Base-by-base conservation (phyloP, 805 yeast species). In the Millerozyma acaciae region DNA sequence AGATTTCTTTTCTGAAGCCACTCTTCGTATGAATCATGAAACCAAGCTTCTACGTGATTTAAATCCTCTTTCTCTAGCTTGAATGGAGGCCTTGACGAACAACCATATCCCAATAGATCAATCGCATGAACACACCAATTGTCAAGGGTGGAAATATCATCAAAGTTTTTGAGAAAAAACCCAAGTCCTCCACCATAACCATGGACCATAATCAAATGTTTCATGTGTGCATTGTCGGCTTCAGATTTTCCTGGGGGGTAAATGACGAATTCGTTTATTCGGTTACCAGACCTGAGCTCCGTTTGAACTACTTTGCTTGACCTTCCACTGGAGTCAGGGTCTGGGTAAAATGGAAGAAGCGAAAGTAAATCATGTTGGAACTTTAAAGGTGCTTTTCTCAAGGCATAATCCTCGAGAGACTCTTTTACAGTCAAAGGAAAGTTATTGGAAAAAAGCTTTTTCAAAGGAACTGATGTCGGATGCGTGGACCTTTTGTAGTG, bases 31-130 rank as follows among this genome's bases (percentile, higher is more conserved):
- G 90, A 73, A 30, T 80, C 77, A 32, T 76, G 74, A 48, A 82
- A 83, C 73, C 79, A 78, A 13, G 57, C 50, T 47, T 81, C 88
- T 8, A 81, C 76, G 30, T 64, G 63, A 4, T 57, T 45, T 26
- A 77, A 66, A 23, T 71, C 62, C 4, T 61, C 62, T n/a, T 51
- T 53, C 9, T 45, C 43, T n/a, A 51, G 42, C 22, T 72, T 70
- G 51, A 84, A 86, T 30, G 68, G 64, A 1, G 94, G 94, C 42
- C 97, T 70, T 2, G 95, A 76, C 1, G 95, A 84, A 37, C 85
- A 78, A 1, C 97, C 98, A 58, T 84, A 90, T 0, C 98, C 98
- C 2, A 87, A 71, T 35, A 89, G 60, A 51, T 90, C 98, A 3
- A 90, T 72, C 0, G 96, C 84, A 60, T 87, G 96, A 28, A 89